These are phyloP conservation scores for Pseudogymnoascus sp. DNA, from an alignment of 2,329 filamentous ascomycete genomes.

Conservation along the genomic window DNA sequence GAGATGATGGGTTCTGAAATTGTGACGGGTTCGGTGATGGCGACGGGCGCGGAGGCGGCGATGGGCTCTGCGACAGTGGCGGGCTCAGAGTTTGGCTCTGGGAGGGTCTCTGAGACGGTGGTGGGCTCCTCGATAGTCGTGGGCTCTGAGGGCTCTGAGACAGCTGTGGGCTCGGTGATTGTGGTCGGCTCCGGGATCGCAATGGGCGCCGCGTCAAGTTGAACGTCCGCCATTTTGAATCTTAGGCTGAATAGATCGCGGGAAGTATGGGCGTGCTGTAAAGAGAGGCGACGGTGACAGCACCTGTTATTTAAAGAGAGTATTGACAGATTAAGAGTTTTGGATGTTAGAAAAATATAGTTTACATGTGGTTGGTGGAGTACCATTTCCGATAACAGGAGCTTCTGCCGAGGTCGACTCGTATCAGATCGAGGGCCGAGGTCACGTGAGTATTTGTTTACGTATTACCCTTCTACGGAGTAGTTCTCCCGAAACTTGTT, in stretches of 20 bases:
- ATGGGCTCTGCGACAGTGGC: background rate
- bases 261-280: background rate
- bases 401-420: background rate
- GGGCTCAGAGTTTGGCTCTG: background rate
- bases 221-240: background rate
- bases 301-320: background rate
- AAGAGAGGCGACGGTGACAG: background rate
- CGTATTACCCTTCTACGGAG: background rate
- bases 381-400: background rate
- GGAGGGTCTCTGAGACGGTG: background rate
- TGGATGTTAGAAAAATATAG: background rate
- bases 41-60: background rate
- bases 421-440: background rate
- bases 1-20: background rate
- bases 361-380: background rate
- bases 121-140: background rate
- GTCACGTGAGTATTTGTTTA: background rate
- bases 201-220: background rate
- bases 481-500: background rate
- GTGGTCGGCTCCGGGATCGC: background rate
- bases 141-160: background rate
- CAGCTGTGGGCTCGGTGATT: background rate
- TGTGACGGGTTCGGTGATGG: slow-evolving; percentile 1
- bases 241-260: background rate
- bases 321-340: background rate